Conservation (phyloP, 2,329 filamentous ascomycete species). For the Beauveria varroae region DNA sequence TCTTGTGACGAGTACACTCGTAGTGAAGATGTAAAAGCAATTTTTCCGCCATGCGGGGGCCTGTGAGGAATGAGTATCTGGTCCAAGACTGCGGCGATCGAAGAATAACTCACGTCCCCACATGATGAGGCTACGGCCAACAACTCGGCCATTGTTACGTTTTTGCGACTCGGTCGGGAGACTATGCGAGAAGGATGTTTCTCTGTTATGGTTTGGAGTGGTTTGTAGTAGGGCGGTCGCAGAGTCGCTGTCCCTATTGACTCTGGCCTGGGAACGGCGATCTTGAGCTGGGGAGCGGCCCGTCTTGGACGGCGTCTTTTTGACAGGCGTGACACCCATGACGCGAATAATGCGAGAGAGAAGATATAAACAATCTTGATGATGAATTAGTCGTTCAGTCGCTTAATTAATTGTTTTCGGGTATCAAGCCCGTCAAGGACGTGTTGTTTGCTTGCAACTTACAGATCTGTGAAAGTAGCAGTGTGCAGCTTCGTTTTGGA, state of each 20-base stretch:
- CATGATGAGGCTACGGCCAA: conserved; percentile 31
- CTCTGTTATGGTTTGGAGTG: neutral
- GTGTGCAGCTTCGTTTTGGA: neutral
- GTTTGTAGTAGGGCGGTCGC: neutral
- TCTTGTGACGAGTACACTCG: conserved; percentile 26
- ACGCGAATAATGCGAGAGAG: neutral
- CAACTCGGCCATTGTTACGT: conserved; percentile 21
- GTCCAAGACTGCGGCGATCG: neutral
- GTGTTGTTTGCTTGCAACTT: neutral
- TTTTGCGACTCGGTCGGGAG: conserved; percentile 17
- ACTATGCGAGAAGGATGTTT: neutral
- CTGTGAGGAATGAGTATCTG: conserved; percentile 20
- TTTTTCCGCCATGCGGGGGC: conserved; percentile 39
- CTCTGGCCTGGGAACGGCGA: conserved; percentile 12
- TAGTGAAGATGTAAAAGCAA: conserved; percentile 33
- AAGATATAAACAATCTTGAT: neutral
- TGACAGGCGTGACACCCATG: conserved; percentile 14
- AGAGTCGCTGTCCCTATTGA: conserved; percentile 12
- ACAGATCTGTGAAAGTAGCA: neutral
- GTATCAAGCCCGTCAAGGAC: neutral
- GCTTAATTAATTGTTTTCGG: neutral
- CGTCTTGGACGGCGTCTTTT: conserved; percentile 17
- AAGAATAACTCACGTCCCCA: conserved; percentile 34
- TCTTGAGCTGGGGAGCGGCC: conserved; percentile 13
- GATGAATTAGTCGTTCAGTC: no score